Evolutionary conservation across 768 basidiomycete species (phyloP), one percentile per base, ranked within the genome.

Genomic region (Termitomyces sp.): DNA sequence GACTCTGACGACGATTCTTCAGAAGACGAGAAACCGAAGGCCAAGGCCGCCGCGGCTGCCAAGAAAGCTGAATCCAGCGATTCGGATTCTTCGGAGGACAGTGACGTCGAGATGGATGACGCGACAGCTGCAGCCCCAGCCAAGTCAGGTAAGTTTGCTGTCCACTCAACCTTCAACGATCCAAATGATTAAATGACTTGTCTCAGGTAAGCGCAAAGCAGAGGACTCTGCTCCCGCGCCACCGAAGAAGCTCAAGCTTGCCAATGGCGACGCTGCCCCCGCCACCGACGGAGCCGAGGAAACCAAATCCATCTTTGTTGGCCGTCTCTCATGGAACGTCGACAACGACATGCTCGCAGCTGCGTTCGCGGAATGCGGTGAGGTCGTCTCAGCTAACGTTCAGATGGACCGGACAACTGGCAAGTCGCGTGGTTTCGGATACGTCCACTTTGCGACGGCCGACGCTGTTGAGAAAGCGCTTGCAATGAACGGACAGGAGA

Each of bases 311-410:
- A 81, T 98, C 63, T 98, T 95, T 66, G 93, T 99, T 60, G 96
- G 96, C 52, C 82, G 83, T 55, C 81, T 99, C 42, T 95, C 93
- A 12, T 99, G 95, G 95, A 91, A 90, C 68, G 89, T 98, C 58
- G 96, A 98, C 76, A 89, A 92, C 68, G 96, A 98, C 71, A 91
- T 93, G 80, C 85, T 98, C 58, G 84, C 88, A 46, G 81, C 86
- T 69, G 96, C 98, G 70, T 98, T 99, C 60, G 84, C 87, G 31
- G 76, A 80, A 51, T 94, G 86, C 63, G 97, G 97, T 48, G 91
- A 95, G 73, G 83, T 99, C 63, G 81, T 85, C 57, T 85, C 84
- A n/a, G 94, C 92, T 6, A 85, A 81, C n/a, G 93, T 98, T 56
- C 88, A 88, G 69, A 84, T 82, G 73, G 91, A 93, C 62, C 87